phyloP scores from a whole-genome alignment of 2,329 filamentous ascomycete genomes.

The Mycogone perniciosa region DNA sequence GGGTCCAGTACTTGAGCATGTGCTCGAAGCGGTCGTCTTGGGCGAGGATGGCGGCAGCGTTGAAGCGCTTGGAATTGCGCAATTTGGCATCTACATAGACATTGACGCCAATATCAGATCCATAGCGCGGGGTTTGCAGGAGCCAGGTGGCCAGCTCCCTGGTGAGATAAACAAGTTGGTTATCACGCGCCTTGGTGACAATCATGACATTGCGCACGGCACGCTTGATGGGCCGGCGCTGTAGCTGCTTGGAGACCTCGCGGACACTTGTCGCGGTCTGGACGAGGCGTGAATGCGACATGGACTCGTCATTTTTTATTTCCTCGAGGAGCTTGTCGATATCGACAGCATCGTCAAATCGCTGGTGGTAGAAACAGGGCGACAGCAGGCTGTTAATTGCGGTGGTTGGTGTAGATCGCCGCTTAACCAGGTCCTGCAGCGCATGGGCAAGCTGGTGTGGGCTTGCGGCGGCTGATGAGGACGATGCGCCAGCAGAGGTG shows the following conservation, averaged over 20 bases:
- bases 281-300: conserved; percentile 89
- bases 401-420: conserved; percentile 29
- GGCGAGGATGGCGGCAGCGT: conserved; percentile 63
- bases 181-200: conserved; percentile 95
- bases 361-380: conserved; percentile 95
- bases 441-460: conserved; percentile 57
- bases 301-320: conserved; percentile 79
- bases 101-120: conserved; percentile 82
- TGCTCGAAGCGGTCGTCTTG: conserved; percentile 69
- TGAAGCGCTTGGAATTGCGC: conserved; percentile 79
- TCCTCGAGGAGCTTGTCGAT: conserved; percentile 93
- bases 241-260: conserved; percentile 92
- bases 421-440: conserved; percentile 46
- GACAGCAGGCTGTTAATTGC: conserved; percentile 67
- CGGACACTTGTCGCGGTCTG: conserved; percentile 93
- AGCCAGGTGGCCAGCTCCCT: conserved; percentile 85
- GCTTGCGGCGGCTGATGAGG: conserved; percentile 23
- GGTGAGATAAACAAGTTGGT: conserved; percentile 82
- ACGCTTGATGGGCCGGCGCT: conserved; percentile 83
- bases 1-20: conserved; percentile 94
- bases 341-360: conserved; percentile 93
- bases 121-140: conserved; percentile 81
- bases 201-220: conserved; percentile 96
- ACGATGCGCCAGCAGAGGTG: background rate
- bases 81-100: conserved; percentile 98